Conservation (phyloP, 805 yeast genomes). For the Starmerella bombicola region DNA sequence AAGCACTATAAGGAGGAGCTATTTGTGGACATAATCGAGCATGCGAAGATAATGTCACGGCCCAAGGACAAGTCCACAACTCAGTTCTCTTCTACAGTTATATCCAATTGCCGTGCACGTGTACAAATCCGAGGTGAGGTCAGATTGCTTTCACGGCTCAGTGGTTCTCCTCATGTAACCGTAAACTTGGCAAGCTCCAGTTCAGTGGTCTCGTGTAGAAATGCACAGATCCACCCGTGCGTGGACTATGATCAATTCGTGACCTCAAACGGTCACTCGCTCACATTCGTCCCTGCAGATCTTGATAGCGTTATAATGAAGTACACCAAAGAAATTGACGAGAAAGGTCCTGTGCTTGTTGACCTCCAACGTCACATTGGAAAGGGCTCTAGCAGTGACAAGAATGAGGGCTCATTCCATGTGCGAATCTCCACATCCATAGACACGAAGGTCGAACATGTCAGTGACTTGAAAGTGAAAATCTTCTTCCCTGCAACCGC, state of each 20-base stretch:
- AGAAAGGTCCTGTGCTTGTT: slow-evolving; percentile 44
- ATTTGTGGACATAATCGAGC: slow-evolving; percentile 70
- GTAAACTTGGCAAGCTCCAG: slow-evolving; percentile 25
- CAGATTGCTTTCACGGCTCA: slow-evolving; percentile 52
- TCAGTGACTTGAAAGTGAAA: slow-evolving; percentile 39
- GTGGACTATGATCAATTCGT: slow-evolving; percentile 46
- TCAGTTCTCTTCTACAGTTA: neutral
- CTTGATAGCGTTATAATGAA: slow-evolving; percentile 53
- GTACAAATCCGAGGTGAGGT: slow-evolving; percentile 47
- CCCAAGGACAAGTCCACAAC: slow-evolving; percentile 18
- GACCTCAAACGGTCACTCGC: slow-evolving; percentile 30
- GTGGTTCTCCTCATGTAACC: slow-evolving; percentile 64
- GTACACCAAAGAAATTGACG: slow-evolving; percentile 42
- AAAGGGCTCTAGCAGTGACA: neutral
- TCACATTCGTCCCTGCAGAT: slow-evolving; percentile 80
- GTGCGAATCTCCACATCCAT: slow-evolving; percentile 39
- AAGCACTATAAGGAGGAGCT: slow-evolving; percentile 70
- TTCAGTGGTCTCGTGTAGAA: slow-evolving; percentile 5
- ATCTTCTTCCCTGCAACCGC: slow-evolving; percentile 28
- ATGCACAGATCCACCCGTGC: slow-evolving; percentile 49
- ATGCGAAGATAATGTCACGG: slow-evolving; percentile 39
- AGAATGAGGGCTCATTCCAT: slow-evolving; percentile 43
- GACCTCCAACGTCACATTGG: slow-evolving; percentile 36
- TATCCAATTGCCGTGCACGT: slow-evolving; percentile 12
- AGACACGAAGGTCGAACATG: slow-evolving; percentile 34